Percentiles rank a stretch among this genome's conserved stretches.
Evolutionary conservation across 352 stramenopile genomes (phyloP).

Genomic region (Bremia lactucae): DNA sequence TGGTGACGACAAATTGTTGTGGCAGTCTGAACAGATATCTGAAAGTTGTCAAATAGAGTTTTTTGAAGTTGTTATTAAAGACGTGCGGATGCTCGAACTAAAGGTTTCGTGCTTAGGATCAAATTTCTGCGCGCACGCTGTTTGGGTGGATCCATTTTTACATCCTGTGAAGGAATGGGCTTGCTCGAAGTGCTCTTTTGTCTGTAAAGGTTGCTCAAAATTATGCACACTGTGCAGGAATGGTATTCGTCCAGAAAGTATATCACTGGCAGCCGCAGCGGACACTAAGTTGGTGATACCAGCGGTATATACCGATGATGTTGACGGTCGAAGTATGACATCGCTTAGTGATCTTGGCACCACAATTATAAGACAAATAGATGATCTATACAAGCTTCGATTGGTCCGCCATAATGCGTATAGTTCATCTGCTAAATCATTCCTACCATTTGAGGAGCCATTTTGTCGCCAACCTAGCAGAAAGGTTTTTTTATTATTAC

Average conservation of each 20-base stretch:
- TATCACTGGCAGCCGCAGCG: neutral
- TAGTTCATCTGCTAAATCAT: conserved; percentile 3
- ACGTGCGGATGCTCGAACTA: conserved; percentile 72
- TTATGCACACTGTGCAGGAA: conserved; percentile 41
- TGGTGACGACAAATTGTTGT: conserved; percentile 56
- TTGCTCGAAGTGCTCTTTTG: conserved; percentile 49
- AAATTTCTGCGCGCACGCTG: conserved; percentile 67
- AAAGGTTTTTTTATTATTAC: conserved; percentile 36
- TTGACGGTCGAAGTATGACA: conserved; percentile 1
- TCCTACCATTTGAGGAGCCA: conserved; percentile 55
- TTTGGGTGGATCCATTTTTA: conserved; percentile 74
- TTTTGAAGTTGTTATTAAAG: conserved; percentile 47
- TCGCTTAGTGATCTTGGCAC: conserved; percentile 14
- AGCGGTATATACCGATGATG: neutral
- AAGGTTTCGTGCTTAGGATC: conserved; percentile 55
- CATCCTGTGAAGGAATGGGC: conserved; percentile 59
- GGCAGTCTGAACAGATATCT: conserved; percentile 59
- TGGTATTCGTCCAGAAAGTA: conserved; percentile 15
- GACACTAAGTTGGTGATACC: neutral
- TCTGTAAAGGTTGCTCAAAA: conserved; percentile 53
- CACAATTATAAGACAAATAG: conserved; percentile 21
- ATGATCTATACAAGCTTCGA: conserved; percentile 20
- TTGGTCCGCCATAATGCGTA: conserved; percentile 4
- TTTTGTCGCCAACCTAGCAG: conserved; percentile 62
- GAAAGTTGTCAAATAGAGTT: conserved; percentile 27